Percentiles rank a stretch among this genome's conserved stretches.
Conservation (phyloP, 331 rosid species). For the Malus hybrid region DNA sequence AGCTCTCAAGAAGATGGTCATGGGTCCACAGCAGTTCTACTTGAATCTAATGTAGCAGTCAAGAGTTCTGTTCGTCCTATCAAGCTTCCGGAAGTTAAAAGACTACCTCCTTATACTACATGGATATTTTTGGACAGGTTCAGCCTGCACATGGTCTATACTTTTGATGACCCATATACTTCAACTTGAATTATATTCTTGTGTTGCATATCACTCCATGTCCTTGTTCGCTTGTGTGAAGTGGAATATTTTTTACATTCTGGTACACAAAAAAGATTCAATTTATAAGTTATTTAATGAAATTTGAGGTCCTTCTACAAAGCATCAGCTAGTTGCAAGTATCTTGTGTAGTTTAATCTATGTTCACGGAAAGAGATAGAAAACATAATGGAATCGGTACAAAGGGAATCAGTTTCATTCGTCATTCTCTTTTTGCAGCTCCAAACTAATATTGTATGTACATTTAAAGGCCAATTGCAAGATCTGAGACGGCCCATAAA, state of each 20-base stretch:
- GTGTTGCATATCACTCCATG: background rate
- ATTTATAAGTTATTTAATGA: background rate
- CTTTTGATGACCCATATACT: background rate
- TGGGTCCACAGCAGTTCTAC: slow-evolving; percentile 86
- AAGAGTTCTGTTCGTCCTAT: slow-evolving; percentile 93
- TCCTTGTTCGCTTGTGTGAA: background rate
- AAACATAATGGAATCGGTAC: background rate
- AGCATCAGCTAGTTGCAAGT: background rate
- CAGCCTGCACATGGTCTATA: background rate
- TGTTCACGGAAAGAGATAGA: background rate
- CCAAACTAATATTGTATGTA: background rate
- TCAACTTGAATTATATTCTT: background rate
- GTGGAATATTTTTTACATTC: background rate
- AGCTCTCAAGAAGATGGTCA: slow-evolving; percentile 62
- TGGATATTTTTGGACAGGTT: slow-evolving; percentile 70
- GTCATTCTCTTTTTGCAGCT: background rate
- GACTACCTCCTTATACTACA: slow-evolving; percentile 51
- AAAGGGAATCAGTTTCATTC: background rate
- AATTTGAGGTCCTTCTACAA: background rate
- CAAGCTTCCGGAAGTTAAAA: slow-evolving; percentile 72
- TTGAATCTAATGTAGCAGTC: slow-evolving; percentile 84
- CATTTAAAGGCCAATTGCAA: background rate
- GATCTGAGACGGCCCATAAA: too few relatives aligned
- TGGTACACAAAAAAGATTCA: background rate
- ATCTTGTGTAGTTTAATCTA: background rate